Base-by-base conservation (phyloP, 352 stramenopile genomes). In the Pythium sukuiense region DNA sequence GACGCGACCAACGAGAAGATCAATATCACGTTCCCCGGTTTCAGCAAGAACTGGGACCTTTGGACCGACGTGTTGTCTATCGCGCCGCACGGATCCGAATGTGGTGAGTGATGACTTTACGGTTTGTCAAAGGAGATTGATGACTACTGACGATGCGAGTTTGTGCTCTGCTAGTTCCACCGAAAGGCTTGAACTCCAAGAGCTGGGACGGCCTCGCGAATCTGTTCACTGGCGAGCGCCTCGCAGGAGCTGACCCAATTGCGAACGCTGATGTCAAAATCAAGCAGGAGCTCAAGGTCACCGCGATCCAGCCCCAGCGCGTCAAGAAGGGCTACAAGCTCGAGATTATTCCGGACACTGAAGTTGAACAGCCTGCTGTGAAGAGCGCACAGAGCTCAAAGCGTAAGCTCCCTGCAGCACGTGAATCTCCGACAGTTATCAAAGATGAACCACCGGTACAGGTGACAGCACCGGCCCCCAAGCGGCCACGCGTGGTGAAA, bases 61-160 rank as follows among this genome's bases (percentile, higher is more conserved):
- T 93, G 85, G 85, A 93, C 82, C 29, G 85, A 93, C 56, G 61
- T 69, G 49, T 80, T 90, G 59, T 89, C 76, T 13, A 81, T 93
- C 59, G 79, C 77, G 5, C 66, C 71, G 1, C 83, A 93, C 63
- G 79, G 82, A 24, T 18, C 20, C 20, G 41, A 52, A 43, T 18
- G n/a, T 1, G 6, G 49, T 68, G 56, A 48, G 57, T 55, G 54
- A 33, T 58, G 52, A 46, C 55, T 11, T 27, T 76, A 6, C 37
- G 29, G 27, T 64, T 2, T 8, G 9, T 39, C 3, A 2, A 11
- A 26, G 1, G 8, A 20, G 58, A 33, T 5, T 6, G 8, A 14
- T 32, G 3, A 8, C 4, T 4, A 9, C 45, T 52, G 20, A 52
- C 16, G 29, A 48, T 26, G 18, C 61, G 11, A 41, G 32, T 27